Evolutionary conservation across 148 eudicot genomes (phyloP), one percentile per base, ranked within the genome.

Genomic region (Rhododendron vialii): DNA sequence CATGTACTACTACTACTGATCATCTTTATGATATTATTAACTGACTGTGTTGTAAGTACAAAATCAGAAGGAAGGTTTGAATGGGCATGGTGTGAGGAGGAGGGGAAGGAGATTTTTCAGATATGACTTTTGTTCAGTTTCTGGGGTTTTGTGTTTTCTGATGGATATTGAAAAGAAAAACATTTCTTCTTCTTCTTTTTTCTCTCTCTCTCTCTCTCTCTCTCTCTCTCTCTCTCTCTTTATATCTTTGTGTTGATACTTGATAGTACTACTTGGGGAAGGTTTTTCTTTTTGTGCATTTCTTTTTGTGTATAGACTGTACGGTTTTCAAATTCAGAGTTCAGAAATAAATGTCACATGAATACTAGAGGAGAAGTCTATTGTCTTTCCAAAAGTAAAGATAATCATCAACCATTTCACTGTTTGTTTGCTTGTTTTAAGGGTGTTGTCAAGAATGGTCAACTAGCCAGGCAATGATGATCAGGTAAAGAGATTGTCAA

Each of bases 181-280:
- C 59, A 47, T 48, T 80, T n/a, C 51, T 15, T 48, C 38, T 36
- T 35, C 36, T 35, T 36, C 38, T 36, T 36, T 3, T 36, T 2
- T 0, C 2, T 36, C 3, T 36, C 35, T 36, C 50, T 43, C 14
- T 13, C 30, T 33, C 48, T 55, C 43, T 59, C 45, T 41, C 45
- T 30, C n/a, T 41, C 43, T 5, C 80, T 73, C 5, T 84, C 71
- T 65, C 73, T 63, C 28, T 63, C 28, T 63, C 30, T 59, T 0
- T 20, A 0, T 22, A 1, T 22, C 8, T 18, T 20, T 22, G 12
- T 69, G 75, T 12, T 57, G 85, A 85, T 84, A 85, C 38, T 12
- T 57, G 85, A 85, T 84, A 85, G 87, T 84, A 85, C 85, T 85
- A 75, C 87, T 85, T 85, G 17, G 83, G 55, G 48, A 47, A 82